Conservation (phyloP, 2,329 filamentous ascomycete genomes). For the Escovopsis sp. region DNA sequence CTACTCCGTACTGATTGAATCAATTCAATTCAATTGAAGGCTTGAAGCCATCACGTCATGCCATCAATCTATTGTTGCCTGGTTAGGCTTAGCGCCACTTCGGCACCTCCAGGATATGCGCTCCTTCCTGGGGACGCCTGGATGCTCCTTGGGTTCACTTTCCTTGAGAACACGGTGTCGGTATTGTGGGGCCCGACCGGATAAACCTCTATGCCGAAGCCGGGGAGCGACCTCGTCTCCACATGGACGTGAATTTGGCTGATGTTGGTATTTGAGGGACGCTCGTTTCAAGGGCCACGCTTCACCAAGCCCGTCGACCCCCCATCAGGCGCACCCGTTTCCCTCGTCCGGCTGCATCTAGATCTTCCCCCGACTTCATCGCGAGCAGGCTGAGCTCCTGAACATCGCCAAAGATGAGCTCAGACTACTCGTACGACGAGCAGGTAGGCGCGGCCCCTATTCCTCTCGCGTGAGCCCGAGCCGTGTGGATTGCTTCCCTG, state of each 20-base stretch:
- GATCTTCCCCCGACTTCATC: not conserved
- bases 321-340: not conserved
- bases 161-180: conserved; percentile 22
- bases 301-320: conserved; percentile 2
- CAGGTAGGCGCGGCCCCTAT: conserved; percentile 36
- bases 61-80: too few relatives aligned
- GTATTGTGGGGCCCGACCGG: conserved; percentile 12
- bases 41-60: too few relatives aligned
- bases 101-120: too few relatives aligned
- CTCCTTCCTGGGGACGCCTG: too few relatives aligned
- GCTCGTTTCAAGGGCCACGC: conserved; percentile 4
- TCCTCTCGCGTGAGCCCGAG: too few relatives aligned
- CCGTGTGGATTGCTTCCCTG: not conserved
- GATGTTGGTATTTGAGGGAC: conserved; percentile 1
- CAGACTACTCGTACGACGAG: conserved; percentile 97
- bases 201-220: conserved; percentile 19
- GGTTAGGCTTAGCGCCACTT: too few relatives aligned
- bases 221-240: conserved; percentile 4
- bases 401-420: conserved; percentile 52
- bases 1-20: too few relatives aligned
- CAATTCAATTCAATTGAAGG: too few relatives aligned
- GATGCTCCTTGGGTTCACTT: conserved; percentile 1
- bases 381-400: conserved; percentile 22
- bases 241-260: not conserved
- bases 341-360: conserved; percentile 3